phyloP scores from a whole-genome alignment of 1,139 yeast genomes.

The Protomyces pachydermus region DNA sequence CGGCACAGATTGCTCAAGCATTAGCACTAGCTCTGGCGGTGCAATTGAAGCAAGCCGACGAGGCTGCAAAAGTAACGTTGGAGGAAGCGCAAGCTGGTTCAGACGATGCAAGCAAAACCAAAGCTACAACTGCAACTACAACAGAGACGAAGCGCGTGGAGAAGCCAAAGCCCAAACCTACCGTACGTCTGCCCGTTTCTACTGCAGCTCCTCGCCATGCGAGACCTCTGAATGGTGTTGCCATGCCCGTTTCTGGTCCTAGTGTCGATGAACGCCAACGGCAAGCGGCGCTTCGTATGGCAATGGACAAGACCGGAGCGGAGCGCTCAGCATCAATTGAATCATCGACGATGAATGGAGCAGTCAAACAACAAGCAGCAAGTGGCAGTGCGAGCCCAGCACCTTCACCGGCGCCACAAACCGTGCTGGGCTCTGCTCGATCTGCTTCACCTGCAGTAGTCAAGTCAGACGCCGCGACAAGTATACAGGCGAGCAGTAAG shows the following conservation, averaged over 20 bases:
- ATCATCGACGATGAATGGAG: not conserved
- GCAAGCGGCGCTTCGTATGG: not conserved
- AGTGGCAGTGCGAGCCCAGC: not conserved
- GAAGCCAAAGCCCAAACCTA: not conserved
- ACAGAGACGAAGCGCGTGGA: not conserved
- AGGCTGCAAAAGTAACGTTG: not conserved
- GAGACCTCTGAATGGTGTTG: not conserved
- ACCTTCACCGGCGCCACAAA: not conserved
- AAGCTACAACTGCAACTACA: not conserved
- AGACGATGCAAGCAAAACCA: not conserved
- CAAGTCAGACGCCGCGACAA: not conserved
- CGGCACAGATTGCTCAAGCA: slow-evolving; percentile 34
- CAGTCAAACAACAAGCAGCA: not conserved
- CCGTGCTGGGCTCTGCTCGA: not conserved
- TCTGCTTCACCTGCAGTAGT: not conserved
- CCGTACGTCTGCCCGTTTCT: not conserved
- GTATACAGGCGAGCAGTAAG: not conserved
- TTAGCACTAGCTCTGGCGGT: slow-evolving; percentile 33
- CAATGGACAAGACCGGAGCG: not conserved
- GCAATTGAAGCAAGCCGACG: slow-evolving; percentile 23
- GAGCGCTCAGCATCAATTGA: not conserved
- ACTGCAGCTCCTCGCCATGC: not conserved
- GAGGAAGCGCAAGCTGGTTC: not conserved
- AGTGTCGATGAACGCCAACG: not conserved
- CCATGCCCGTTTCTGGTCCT: not conserved